A percentile compares a stretch with the other conserved stretches of the same genome.
phyloP scores from a whole-genome alignment of 108 stramenopile genomes.

The Stephanodiscus triporus region DNA sequence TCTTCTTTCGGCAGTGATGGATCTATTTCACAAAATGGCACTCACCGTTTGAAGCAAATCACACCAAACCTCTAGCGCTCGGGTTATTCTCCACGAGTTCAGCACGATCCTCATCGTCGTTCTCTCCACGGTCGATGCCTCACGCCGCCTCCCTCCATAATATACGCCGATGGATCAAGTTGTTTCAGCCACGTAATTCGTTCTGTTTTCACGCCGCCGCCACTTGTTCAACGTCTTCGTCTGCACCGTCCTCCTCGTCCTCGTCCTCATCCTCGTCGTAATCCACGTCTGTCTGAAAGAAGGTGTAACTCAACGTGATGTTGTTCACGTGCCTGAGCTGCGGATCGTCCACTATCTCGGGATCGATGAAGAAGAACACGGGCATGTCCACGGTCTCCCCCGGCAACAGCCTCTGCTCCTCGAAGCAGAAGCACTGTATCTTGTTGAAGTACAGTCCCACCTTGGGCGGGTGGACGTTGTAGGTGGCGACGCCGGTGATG shows the following conservation, averaged over 20 bases:
- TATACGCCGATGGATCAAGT: not conserved
- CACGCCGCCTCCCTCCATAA: too few relatives aligned
- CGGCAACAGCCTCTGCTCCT: slow-evolving; percentile 96
- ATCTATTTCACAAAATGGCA: too few relatives aligned
- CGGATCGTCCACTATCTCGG: slow-evolving; percentile 94
- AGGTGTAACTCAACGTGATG: slow-evolving; percentile 96
- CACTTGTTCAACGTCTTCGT: not conserved
- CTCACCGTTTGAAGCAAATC: too few relatives aligned
- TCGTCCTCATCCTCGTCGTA: slow-evolving; percentile 83
- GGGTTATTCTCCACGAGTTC: too few relatives aligned
- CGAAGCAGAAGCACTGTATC: slow-evolving; percentile 99
- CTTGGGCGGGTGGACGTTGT: slow-evolving; percentile 98
- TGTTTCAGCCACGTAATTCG: not conserved
- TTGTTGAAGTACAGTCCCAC: slow-evolving; percentile 99
- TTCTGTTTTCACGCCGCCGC: not conserved
- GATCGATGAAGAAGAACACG: slow-evolving; percentile 99
- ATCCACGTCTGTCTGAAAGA: slow-evolving; percentile 97
- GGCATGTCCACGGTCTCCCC: slow-evolving; percentile 99
- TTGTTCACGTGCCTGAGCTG: slow-evolving; percentile 88
- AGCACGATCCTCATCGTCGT: too few relatives aligned
- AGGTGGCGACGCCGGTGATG: slow-evolving; percentile 99
- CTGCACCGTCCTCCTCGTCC: slow-evolving; percentile 21
- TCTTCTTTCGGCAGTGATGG: too few relatives aligned
- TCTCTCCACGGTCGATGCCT: too few relatives aligned
- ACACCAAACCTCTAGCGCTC: too few relatives aligned